Percentiles rank a stretch among this genome's conserved stretches.
Conservation (phyloP, 306 rosid genomes). For the Betula pendula region DNA sequence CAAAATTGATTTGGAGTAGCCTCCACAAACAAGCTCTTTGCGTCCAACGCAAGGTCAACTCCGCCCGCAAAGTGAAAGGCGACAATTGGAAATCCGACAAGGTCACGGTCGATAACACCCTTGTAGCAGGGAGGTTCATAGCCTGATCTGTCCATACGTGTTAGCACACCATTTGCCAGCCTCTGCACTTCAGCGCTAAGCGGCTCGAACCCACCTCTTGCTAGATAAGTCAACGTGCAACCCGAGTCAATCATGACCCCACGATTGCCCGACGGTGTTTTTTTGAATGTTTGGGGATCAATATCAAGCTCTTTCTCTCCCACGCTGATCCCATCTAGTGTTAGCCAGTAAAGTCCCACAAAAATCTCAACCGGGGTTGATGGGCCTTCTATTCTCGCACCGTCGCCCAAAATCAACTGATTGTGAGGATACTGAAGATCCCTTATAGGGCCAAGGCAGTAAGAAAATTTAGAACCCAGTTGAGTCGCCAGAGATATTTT, state of each 20-base stretch:
- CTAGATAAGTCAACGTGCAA: constrained; percentile 20
- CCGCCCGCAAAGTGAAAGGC: constrained; percentile 40
- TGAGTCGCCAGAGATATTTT: constrained; percentile 27
- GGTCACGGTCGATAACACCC: constrained; percentile 29
- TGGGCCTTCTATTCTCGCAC: constrained; percentile 45
- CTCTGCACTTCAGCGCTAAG: constrained; percentile 27
- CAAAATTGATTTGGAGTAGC: not conserved
- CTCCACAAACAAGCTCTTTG: constrained; percentile 32
- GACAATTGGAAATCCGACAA: constrained; percentile 40
- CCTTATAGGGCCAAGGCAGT: constrained; percentile 44
- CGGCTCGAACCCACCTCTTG: constrained; percentile 13
- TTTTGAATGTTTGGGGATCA: constrained; percentile 23
- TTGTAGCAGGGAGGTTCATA: constrained; percentile 32
- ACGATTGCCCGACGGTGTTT: constrained; percentile 29
- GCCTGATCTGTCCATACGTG: not conserved
- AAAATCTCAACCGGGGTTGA: constrained; percentile 26
- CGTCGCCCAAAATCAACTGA: constrained; percentile 48
- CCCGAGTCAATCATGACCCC: constrained; percentile 51
- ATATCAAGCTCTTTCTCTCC: constrained; percentile 38
- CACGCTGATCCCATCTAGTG: constrained; percentile 45
- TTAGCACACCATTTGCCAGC: not conserved
- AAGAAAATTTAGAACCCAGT: constrained; percentile 40
- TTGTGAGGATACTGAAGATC: constrained; percentile 33
- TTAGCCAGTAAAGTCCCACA: constrained; percentile 27
- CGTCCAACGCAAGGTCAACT: constrained; percentile 35